Evolutionary conservation across 1,284 basidiomycete genomes (phyloP).

Genomic region (Sparassis latifolia): DNA sequence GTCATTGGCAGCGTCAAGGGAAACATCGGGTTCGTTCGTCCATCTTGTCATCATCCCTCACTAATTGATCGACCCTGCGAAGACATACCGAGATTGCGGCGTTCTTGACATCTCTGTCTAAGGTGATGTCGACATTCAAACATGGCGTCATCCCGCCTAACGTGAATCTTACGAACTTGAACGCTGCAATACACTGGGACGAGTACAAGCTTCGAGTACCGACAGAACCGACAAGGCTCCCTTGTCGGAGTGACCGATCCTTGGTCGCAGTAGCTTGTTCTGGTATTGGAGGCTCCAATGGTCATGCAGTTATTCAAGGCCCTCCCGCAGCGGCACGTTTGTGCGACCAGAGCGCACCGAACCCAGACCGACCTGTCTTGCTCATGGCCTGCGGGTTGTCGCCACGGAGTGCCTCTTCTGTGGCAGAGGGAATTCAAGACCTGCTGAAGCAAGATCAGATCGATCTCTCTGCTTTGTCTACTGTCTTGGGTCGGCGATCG

Average conservation of each 20-base stretch:
- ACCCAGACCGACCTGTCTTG: constrained; percentile 17
- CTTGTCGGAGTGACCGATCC: no score
- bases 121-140: constrained; percentile 33
- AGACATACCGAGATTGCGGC: constrained; percentile 37
- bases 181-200: constrained; percentile 34
- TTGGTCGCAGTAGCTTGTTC: constrained; percentile 35
- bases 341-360: neutral
- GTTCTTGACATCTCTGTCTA: constrained; percentile 37
- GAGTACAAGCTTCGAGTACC: constrained; percentile 23
- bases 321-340: constrained; percentile 17
- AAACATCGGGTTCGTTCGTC: constrained; percentile 20
- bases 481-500: constrained; percentile 20
- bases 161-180: constrained; percentile 29
- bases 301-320: constrained; percentile 31
- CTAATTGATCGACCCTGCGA: neutral
- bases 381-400: constrained; percentile 31
- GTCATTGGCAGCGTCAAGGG: constrained; percentile 38
- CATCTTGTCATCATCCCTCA: neutral
- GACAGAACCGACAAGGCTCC: neutral
- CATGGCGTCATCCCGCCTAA: constrained; percentile 32
- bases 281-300: constrained; percentile 39
- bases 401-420: constrained; percentile 18
- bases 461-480: constrained; percentile 6
- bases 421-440: neutral
- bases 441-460: neutral